Conservation (phyloP, 345 rosid species). For the Capsella bursapastoris region DNA sequence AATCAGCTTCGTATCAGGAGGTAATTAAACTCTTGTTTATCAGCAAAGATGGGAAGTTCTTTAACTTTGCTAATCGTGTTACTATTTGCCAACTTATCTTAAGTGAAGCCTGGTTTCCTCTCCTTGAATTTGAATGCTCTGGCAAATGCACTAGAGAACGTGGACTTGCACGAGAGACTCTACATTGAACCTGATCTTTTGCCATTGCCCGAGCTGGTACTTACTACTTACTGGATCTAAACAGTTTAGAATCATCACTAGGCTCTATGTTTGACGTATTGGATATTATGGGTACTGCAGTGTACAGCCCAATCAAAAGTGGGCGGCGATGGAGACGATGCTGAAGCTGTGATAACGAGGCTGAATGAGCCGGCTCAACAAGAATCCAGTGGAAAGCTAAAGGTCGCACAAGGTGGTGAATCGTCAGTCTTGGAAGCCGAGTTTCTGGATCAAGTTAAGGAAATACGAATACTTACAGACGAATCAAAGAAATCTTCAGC, state of each 20-base stretch:
- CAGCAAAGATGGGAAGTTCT: not conserved
- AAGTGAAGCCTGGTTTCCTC: constrained; percentile 61
- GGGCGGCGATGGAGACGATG: constrained; percentile 15
- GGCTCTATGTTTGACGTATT: constrained; percentile 25
- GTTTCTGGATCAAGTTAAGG: constrained; percentile 33
- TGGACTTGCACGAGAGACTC: constrained; percentile 66
- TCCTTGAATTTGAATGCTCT: constrained; percentile 73
- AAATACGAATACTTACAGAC: constrained; percentile 26
- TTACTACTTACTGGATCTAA: constrained; percentile 41
- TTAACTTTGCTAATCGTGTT: constrained; percentile 8
- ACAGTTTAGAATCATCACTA: not conserved
- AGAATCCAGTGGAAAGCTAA: constrained; percentile 34
- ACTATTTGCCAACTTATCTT: not conserved
- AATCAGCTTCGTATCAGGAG: constrained; percentile 56
- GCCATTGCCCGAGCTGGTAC: constrained; percentile 62
- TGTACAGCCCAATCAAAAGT: constrained; percentile 33
- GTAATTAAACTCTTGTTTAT: constrained; percentile 43
- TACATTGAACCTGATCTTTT: constrained; percentile 78
- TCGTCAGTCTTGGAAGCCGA: constrained; percentile 28
- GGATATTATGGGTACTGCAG: constrained; percentile 41
- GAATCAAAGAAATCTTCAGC: constrained; percentile 45
- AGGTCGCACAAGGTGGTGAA: constrained; percentile 8
- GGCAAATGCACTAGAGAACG: constrained; percentile 64
- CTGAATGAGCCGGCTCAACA: constrained; percentile 35
- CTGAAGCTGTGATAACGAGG: constrained; percentile 26